Evolutionary conservation across 768 basidiomycete species (phyloP).

Genomic region (Rhizopogon roseolus): DNA sequence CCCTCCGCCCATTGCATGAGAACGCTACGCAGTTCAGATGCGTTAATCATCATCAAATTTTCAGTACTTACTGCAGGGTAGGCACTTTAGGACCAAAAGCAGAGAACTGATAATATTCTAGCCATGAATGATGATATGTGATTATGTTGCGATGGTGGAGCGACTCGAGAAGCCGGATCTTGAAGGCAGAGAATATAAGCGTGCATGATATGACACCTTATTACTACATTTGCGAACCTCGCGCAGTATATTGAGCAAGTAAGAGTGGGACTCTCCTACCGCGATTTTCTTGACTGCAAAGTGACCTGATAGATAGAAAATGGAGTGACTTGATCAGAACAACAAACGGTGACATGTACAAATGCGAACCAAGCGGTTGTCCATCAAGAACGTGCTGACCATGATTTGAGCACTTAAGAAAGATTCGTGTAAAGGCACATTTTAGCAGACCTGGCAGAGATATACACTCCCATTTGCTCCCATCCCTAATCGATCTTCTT

Average conservation of each 20-base stretch:
- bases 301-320: slow-evolving; percentile 41
- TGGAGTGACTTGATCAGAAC: neutral
- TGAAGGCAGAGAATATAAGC: neutral
- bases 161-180: slow-evolving; percentile 82
- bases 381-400: slow-evolving; percentile 80
- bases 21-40: slow-evolving; percentile 41
- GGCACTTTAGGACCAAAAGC: slow-evolving; percentile 86
- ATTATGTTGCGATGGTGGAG: slow-evolving; percentile 92
- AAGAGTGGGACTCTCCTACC: slow-evolving; percentile 84
- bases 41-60: neutral
- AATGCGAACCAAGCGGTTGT: slow-evolving; percentile 64
- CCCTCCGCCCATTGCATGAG: slow-evolving; percentile 95
- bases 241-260: slow-evolving; percentile 75
- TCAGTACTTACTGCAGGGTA: slow-evolving; percentile 66
- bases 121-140: slow-evolving; percentile 94
- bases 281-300: slow-evolving; percentile 98
- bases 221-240: slow-evolving; percentile 43
- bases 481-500: slow-evolving; percentile 88
- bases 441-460: slow-evolving; percentile 66
- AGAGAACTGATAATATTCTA: slow-evolving; percentile 83
- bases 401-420: slow-evolving; percentile 1
- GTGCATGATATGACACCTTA: neutral
- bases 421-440: neutral
- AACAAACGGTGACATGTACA: slow-evolving; percentile 1
- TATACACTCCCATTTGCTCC: slow-evolving; percentile 92